Base-by-base conservation (phyloP, 164 flowering plant species). In the Vitis labrusca region DNA sequence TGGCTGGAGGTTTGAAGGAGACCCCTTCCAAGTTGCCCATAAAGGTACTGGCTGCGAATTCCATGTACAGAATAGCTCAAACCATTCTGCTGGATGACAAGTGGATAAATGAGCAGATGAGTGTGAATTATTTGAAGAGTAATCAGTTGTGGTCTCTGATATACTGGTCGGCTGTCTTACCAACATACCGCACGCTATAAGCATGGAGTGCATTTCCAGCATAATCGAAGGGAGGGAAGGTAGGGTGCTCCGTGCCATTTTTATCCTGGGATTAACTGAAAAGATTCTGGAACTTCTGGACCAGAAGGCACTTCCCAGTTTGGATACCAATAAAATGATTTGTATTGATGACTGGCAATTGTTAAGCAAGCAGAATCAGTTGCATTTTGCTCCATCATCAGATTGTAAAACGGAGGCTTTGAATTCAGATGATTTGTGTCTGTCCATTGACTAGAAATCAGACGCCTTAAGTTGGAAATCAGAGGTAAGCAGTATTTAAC, bases 121-220 rank as follows among this genome's bases (percentile, higher is more conserved):
- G 51, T 16, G 83, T 78, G 10, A 73, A 44, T 32, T 85, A 61
- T 79, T 80, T 57, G 76, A 77, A 68, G 71, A 30, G 48, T n/a
- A 81, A 9, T 56, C 65, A 1, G 48, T 50, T 12, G 80, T 78
- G 77, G 84, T 83, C 30, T 71, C 86, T 51, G 88, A 87, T 59
- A 80, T 88, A 53, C 10, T 85, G 2, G 76, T 80, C 19, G 92
- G 89, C 59, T 90, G 92, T 64, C 79, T 86, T 44, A 82, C 85
- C 15, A 90, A 84, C 77, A 66, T 86, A 37, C 75, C 66, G 3
- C 75, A 9, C 0, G 77, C 77, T 44, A 75, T 88, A 71, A 56
- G 66, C 47, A 67, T 44, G 27, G 72, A 79, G 57, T 86, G 85
- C 77, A 66, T 64, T 56, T 64, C 69, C 65, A 77, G 77, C 65